A percentile compares a stretch with the other conserved stretches of the same genome.
phyloP scores from a whole-genome alignment of 306 rosid genomes.

The Trifolium repens region DNA sequence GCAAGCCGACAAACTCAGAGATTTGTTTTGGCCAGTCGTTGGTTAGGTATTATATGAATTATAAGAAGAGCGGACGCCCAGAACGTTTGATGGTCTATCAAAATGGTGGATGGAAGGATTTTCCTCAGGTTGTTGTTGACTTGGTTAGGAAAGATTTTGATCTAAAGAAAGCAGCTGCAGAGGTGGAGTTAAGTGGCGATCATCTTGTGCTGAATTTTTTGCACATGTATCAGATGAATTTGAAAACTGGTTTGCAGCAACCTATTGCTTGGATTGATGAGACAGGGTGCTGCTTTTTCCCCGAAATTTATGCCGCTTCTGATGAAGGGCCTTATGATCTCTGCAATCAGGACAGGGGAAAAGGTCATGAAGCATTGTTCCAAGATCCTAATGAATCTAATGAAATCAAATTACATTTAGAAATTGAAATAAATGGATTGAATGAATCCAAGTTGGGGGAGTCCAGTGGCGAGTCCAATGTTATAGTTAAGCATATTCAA shows the following conservation, averaged over 20 bases:
- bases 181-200: conserved; percentile 65
- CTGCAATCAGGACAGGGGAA: conserved; percentile 39
- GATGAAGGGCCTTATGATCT: conserved; percentile 43
- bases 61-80: conserved; percentile 70
- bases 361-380: conserved; percentile 35
- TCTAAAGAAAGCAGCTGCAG: conserved; percentile 65
- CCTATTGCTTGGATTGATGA: conserved; percentile 96
- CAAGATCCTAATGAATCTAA: conserved; percentile 51
- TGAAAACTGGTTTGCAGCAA: conserved; percentile 65
- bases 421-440: conserved; percentile 74
- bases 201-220: conserved; percentile 73
- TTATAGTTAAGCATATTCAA: conserved; percentile 48
- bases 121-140: conserved; percentile 65
- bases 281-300: conserved; percentile 81
- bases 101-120: conserved; percentile 75
- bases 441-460: conserved; percentile 56
- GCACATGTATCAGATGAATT: conserved; percentile 78
- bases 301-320: conserved; percentile 60
- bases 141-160: conserved; percentile 64
- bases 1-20: conserved; percentile 43
- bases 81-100: conserved; percentile 74
- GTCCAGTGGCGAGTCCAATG: conserved; percentile 85
- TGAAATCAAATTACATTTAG: conserved; percentile 75
- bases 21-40: conserved; percentile 48
- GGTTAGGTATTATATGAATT: conserved; percentile 61